Percentiles rank a stretch among this genome's conserved stretches.
These are phyloP conservation scores for Glycine soja DNA, from an alignment of 306 rosid species.

Conservation along the genomic window DNA sequence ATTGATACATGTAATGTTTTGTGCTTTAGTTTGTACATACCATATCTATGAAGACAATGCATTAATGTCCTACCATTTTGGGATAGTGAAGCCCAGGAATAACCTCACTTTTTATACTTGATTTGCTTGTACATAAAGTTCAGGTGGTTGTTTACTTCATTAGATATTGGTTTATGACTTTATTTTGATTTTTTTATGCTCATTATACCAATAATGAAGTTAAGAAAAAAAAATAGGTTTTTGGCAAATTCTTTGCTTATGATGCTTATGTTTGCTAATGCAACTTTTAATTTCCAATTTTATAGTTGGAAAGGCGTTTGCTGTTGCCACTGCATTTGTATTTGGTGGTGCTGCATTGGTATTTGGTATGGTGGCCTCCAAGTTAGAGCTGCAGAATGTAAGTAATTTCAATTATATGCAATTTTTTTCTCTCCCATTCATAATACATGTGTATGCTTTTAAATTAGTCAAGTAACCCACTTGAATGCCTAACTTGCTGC, in stretches of 20 bases:
- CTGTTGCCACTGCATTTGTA: constrained; percentile 72
- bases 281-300: constrained; percentile 38
- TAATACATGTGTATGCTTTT: neutral
- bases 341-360: constrained; percentile 81
- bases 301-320: constrained; percentile 87
- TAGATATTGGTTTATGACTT: neutral
- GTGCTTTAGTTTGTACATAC: too few species aligned
- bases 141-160: constrained; percentile 24
- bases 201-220: constrained; percentile 12
- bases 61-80: neutral
- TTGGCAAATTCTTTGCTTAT: neutral
- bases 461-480: constrained; percentile 14
- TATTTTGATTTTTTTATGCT: constrained; percentile 3
- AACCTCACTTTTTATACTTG: constrained; percentile 14
- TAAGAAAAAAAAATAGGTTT: constrained; percentile 1
- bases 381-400: constrained; percentile 71
- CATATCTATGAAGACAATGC: too few species aligned
- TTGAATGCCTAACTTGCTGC: constrained; percentile 13
- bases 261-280: constrained; percentile 38
- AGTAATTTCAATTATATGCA: constrained; percentile 45
- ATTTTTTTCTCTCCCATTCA: neutral
- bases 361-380: constrained; percentile 69
- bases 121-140: constrained; percentile 11
- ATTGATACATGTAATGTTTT: too few species aligned
- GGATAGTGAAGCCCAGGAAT: neutral